A percentile compares a stretch with the other conserved stretches of the same genome.
Conservation (phyloP, 192 early-diverging fungal genomes). For the Chytriomyces sp. region DNA sequence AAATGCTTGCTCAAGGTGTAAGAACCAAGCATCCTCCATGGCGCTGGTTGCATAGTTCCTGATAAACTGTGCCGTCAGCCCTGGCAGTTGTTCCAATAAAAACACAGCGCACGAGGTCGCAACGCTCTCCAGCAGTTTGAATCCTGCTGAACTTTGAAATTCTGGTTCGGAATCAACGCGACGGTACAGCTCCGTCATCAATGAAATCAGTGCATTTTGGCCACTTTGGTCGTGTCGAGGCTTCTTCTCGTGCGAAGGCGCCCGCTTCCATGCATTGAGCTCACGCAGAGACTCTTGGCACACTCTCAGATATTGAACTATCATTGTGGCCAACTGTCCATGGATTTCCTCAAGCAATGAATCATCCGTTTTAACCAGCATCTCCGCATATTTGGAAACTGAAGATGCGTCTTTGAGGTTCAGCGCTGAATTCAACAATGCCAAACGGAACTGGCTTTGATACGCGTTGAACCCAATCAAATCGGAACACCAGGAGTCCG, state of each 20-base stretch:
- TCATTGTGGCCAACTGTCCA: background rate
- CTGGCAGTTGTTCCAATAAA: background rate
- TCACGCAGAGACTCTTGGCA: background rate
- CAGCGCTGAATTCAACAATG: background rate
- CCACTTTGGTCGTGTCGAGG: background rate
- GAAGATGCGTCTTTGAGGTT: background rate
- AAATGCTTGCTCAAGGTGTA: background rate
- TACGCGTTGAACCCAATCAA: background rate
- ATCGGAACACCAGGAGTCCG: background rate
- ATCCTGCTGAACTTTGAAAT: background rate
- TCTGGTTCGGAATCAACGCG: background rate
- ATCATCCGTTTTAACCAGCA: background rate
- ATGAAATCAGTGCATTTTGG: background rate
- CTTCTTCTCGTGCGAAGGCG: background rate
- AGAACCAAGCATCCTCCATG: background rate
- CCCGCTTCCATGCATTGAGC: background rate
- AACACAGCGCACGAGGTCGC: background rate
- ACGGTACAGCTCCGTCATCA: background rate
- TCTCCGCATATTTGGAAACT: background rate
- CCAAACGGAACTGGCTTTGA: background rate
- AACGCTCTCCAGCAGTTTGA: background rate
- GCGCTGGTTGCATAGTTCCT: background rate
- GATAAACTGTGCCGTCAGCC: background rate
- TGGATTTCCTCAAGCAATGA: constrained; percentile 1
- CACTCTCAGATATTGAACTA: background rate